Base-by-base conservation (phyloP, 2,329 filamentous ascomycete species). In the Fusarium decemcellulare region DNA sequence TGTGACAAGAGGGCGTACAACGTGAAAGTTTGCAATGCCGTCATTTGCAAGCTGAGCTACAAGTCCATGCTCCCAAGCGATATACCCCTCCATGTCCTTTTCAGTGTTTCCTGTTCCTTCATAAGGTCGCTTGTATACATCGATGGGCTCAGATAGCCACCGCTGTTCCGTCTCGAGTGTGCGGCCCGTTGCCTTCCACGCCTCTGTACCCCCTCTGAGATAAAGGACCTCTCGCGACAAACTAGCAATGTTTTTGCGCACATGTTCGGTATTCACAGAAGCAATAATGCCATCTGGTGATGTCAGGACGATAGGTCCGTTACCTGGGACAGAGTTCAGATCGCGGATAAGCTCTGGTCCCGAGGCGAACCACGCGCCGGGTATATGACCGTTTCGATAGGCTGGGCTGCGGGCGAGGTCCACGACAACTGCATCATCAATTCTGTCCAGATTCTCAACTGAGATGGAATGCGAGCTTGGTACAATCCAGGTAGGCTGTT, bases 41-140 rank as follows among this genome's bases (percentile, higher is more conserved):
- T 37, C 34, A 37, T 37, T 37, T 5, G 34, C 34, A 37, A 37
- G 34, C 34, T 37, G 34, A 6, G 72, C 76, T 1, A 77, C 70
- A 52, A 77, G 70, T n/a, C 74, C 74, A 68, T 77, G 75, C 51
- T 78, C 75, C 76, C 76, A 78, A 48, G 77, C 76, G n/a, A 78
- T 71, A 57, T 78, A 78, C 5, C 59, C 73, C 44, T 76, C 73
- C 76, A 78, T 78, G 46, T 74, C 70, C 52, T 77, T 70, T 16
- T 69, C 58, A 8, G 71, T 70, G 16, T 76, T 77, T 27, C 66
- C 71, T 3, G 74, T 77, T 3, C 76, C 76, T 63, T 78, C 76
- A 36, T 78, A 78, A 5, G 76, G 76, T 27, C 76, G 59, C 50
- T 76, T 76, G 57, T 78, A 77, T n/a, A 78, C 71, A 36, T 78